Percentiles rank a stretch among this genome's conserved stretches.
These are phyloP conservation scores for Agastache rugosa DNA, from an alignment of 257 asterid genomes.

Conservation along the genomic window DNA sequence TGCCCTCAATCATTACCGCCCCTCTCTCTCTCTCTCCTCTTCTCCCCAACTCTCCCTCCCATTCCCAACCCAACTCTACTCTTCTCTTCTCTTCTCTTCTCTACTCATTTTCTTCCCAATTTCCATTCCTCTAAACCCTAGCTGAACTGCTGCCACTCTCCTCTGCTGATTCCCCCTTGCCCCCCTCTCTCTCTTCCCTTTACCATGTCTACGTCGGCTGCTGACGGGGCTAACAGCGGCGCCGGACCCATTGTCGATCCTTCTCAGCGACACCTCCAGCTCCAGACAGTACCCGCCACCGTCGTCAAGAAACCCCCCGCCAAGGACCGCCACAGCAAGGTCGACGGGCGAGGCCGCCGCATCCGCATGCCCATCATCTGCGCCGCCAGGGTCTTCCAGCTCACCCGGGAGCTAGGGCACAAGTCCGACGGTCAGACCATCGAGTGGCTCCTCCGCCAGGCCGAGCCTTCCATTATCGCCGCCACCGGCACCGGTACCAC, in stretches of 20 bases:
- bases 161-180: neutral
- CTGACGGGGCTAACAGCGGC: conserved; percentile 49
- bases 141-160: neutral
- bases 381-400: conserved; percentile 97
- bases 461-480: conserved; percentile 94
- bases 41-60: neutral
- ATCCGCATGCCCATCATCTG: conserved; percentile 98
- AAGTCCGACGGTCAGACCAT: conserved; percentile 98
- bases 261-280: conserved; percentile 47
- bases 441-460: conserved; percentile 97
- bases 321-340: conserved; percentile 97
- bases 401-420: conserved; percentile 90
- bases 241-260: conserved; percentile 45
- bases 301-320: conserved; percentile 84
- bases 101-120: neutral
- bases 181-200: too few species aligned
- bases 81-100: conserved; percentile 7
- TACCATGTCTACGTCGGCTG: conserved; percentile 51
- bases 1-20: conserved; percentile 86
- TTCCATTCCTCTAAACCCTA: conserved; percentile 34
- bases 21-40: conserved; percentile 23
- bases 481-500: conserved; percentile 97
- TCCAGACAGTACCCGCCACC: conserved; percentile 31
- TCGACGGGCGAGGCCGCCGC: conserved; percentile 95
- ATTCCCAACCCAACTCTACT: conserved; percentile 7